phyloP scores from a whole-genome alignment of 1,139 yeast species.

The Geotrichum cucujoidarum region DNA sequence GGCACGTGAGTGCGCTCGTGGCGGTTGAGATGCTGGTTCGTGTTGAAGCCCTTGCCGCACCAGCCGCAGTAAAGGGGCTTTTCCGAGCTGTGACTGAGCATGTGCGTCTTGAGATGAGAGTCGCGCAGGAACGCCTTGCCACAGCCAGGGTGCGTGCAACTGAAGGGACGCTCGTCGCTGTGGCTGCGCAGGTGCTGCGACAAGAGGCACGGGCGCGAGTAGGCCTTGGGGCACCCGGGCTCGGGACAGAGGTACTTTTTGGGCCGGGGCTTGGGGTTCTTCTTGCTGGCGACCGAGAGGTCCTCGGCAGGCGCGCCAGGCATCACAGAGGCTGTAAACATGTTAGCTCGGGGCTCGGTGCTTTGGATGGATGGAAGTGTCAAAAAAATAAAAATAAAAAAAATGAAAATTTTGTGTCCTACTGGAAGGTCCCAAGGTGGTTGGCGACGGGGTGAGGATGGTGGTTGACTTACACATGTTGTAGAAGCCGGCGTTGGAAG shows the following conservation, averaged over 20 bases:
- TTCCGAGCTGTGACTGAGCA: conserved; percentile 50
- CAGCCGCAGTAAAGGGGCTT: conserved; percentile 72
- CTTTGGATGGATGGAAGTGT: too few relatives aligned
- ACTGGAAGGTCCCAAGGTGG: neutral
- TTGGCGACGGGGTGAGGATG: neutral
- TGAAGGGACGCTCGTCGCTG: conserved; percentile 71
- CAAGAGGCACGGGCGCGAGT: conserved; percentile 73
- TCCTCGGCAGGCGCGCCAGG: neutral
- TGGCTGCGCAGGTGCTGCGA: conserved; percentile 75
- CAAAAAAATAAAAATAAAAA: too few relatives aligned
- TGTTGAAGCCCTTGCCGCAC: conserved; percentile 81
- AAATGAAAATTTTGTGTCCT: too few relatives aligned
- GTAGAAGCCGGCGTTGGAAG: neutral
- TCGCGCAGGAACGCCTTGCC: conserved; percentile 63
- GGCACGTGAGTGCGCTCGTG: conserved; percentile 77
- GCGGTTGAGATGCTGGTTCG: conserved; percentile 74
- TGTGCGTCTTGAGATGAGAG: conserved; percentile 74
- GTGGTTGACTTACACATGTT: neutral
- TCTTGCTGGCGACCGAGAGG: neutral
- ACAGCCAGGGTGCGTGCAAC: conserved; percentile 55
- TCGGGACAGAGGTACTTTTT: conserved; percentile 59
- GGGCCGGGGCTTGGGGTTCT: conserved; percentile 39
- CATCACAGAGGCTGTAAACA: neutral
- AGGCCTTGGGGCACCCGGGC: conserved; percentile 68
- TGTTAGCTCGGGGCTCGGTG: too few relatives aligned